Evolutionary conservation across 768 basidiomycete species (phyloP), one percentile per base, ranked within the genome.

Genomic region (Suillus plorans): DNA sequence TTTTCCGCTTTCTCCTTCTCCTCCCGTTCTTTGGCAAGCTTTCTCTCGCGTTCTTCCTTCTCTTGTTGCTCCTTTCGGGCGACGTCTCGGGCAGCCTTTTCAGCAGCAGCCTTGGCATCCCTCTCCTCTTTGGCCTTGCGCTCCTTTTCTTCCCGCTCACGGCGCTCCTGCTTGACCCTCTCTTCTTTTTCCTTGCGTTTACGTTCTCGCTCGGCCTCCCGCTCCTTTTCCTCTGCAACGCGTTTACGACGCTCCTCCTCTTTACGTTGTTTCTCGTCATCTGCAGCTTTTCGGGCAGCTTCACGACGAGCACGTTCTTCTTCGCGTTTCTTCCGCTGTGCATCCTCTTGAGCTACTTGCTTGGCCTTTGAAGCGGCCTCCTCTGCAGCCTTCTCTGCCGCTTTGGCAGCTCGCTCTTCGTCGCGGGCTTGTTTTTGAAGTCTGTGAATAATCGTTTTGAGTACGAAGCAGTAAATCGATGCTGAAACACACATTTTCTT

Each of bases 391-490:
- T 89, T 89, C 76, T 93, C 94, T 5, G 92, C 93, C 25, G 93
- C 92, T 69, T 86, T 86, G 25, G 84, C 85, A 9, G 93, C 92
- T 65, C 87, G 87, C 77, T 96, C 95, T 74, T 94, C 93, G 67
- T 99, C 97, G 74, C 97, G 97, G 50, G 90, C 92, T 68, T 86
- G 82, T 78, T 97, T 97, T 80, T 97, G 95, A 76, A 86, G 87
- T 80, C 96, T 98, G 69, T 49, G 47, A 60, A 66, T 61, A 31
- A 39, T 58, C 59, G 59, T 66, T 22, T 50, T 50, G 58, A 37
- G 59, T 42, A 64, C 8, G 36, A 63, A 28, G 9, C 60, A 18
- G 28, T 22, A 60, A 37, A 28, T 31, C 20, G 71, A 66, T 12
- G 71, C 84, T 57, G 55, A 68, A 63, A 73, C 82, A 62, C 69